Base-by-base conservation (phyloP, 805 yeast genomes). In the Wickerhamiella occidentalis region DNA sequence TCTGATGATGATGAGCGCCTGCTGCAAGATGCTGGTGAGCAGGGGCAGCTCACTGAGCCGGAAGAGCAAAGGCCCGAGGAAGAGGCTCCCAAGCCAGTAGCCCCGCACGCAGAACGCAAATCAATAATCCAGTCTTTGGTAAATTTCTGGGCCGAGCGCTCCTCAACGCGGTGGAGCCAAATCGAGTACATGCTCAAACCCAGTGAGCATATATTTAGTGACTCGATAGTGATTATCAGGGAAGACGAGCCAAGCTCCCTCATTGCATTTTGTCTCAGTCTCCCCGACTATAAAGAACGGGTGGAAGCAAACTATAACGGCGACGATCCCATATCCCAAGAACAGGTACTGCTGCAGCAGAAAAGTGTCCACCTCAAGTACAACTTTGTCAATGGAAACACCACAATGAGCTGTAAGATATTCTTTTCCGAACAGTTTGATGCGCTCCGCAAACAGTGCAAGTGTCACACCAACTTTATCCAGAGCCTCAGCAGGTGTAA, bases 231-330 rank as follows among this genome's bases (percentile, higher is more conserved):
- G 18, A 80, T 92, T 51, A 90, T 92, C 8, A 70, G 98, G 46
- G 99, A 92, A 59, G 96, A 86, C 63, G 99, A 92, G 62, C 98
- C 97, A 8, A 82, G 94, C 58, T 88, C 97, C 0, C 67, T 92
- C 52, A 85, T 94, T 54, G 94, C 97, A 0, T 88, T 92, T 59
- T 90, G 97, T 62, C 67, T 92, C 52, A 83, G 88, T 48, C 78
- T 95, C 0, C 74, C 78, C 3, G 97, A 92, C 63, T 90, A 92
- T 60, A 71, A 74, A 45, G 79, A 77, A 51, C 81, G 83, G 54
- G 72, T 84, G 54, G 63, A 67, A 6, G 66, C 65, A 22, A 66
- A 69, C 60, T 67, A 46, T 61, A 48, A 15, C 40, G 44, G 44
- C 15, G 54, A 48, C 29, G 51, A 51, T 50, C 54, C 43, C 50